Conservation (phyloP, 1,139 yeast species). For the Zygoascus meyerae region DNA sequence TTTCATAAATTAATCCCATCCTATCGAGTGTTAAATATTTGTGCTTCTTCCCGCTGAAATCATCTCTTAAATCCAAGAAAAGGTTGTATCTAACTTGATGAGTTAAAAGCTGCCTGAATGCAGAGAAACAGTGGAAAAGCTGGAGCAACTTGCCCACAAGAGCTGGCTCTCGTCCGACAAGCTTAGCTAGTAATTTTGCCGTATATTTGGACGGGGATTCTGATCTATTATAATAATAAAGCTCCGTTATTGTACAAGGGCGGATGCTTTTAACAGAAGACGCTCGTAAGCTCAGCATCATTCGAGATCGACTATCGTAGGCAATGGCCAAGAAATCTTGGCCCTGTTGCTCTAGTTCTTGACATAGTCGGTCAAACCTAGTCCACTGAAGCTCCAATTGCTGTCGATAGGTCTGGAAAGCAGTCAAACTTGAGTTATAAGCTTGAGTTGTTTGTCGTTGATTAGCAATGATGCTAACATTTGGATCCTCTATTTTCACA, state of each 20-base stretch:
- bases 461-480: slow-evolving; percentile 2
- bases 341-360: slow-evolving; percentile 55
- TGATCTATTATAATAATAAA: slow-evolving; percentile 21
- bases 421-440: slow-evolving; percentile 9
- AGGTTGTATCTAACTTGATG: slow-evolving; percentile 15
- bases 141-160: slow-evolving; percentile 16
- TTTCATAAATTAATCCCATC: slow-evolving; percentile 18
- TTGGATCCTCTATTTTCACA: slow-evolving; percentile 18
- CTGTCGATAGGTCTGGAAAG: slow-evolving; percentile 26
- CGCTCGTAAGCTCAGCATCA: slow-evolving; percentile 21
- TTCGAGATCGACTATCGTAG: slow-evolving; percentile 18
- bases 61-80: slow-evolving; percentile 15
- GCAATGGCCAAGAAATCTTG: slow-evolving; percentile 49
- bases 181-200: slow-evolving; percentile 10
- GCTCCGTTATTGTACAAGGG: slow-evolving; percentile 21
- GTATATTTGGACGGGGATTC: slow-evolving; percentile 17
- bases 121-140: slow-evolving; percentile 17
- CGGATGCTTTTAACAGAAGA: slow-evolving; percentile 22
- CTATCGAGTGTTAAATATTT: slow-evolving; percentile 20
- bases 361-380: slow-evolving; percentile 57
- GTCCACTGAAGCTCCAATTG: slow-evolving; percentile 47
- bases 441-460: slow-evolving; percentile 3
- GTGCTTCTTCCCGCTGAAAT: slow-evolving; percentile 16
- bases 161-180: slow-evolving; percentile 9
- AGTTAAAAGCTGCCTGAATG: slow-evolving; percentile 14